These are phyloP conservation scores for Musa balbisiana DNA, from an alignment of 202 grass and related monocot genomes.

Conservation along the genomic window DNA sequence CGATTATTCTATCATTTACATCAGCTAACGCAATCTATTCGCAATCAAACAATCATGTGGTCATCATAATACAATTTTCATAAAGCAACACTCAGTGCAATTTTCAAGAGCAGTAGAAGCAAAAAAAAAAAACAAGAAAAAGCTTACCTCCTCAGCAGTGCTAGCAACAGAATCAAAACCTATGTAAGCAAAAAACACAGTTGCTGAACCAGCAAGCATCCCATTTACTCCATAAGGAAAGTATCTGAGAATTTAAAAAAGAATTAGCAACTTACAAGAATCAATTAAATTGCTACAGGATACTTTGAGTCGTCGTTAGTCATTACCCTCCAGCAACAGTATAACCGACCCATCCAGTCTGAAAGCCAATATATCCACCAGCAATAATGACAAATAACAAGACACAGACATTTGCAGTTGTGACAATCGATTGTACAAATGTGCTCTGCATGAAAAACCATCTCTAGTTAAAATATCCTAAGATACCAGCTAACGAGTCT, in stretches of 20 bases:
- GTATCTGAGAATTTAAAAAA: slow-evolving; percentile 48
- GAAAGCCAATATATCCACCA: slow-evolving; percentile 90
- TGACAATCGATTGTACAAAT: slow-evolving; percentile 69
- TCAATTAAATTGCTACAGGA: background rate
- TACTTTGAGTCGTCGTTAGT: background rate
- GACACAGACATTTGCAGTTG: slow-evolving; percentile 80
- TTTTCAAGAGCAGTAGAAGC: slow-evolving; percentile 6
- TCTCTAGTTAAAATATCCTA: background rate
- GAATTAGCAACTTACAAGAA: background rate
- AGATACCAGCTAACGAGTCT: slow-evolving; percentile 9
- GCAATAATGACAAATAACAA: slow-evolving; percentile 95
- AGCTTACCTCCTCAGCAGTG: slow-evolving; percentile 86
- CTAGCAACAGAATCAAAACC: slow-evolving; percentile 93
- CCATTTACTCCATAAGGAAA: slow-evolving; percentile 93
- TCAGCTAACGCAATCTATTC: background rate
- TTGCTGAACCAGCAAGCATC: slow-evolving; percentile 89
- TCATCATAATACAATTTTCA: background rate
- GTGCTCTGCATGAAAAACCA: slow-evolving; percentile 51
- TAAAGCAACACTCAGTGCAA: background rate
- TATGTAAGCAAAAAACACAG: slow-evolving; percentile 98
- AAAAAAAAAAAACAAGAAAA: background rate
- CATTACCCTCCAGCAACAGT: slow-evolving; percentile 74
- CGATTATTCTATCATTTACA: background rate
- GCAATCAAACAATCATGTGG: background rate
- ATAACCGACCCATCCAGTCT: slow-evolving; percentile 93